Base-by-base conservation (phyloP, 78 protist species). In the Emiliania huxleyi region DNA sequence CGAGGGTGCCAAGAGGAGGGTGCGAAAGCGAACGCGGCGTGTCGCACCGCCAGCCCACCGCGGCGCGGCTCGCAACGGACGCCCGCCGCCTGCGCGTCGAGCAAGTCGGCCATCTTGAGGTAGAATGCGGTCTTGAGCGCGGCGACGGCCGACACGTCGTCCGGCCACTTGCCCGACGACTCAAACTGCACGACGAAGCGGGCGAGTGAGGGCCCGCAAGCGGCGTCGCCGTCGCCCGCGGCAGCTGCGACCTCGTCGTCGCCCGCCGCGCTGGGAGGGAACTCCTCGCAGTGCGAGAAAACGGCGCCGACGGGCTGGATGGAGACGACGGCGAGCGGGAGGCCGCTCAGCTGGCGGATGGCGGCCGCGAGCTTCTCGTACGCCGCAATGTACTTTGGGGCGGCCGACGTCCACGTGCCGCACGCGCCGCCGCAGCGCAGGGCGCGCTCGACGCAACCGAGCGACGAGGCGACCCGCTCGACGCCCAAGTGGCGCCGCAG, bases 121-220 rank as follows among this genome's bases (percentile, higher is more conserved):
- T 77, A 40, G 85, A 77, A 77, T 2, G 85, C 85, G n/a, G 85
- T 77, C 48, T 40, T 37, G 35, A 77, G 85, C 35, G 85, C 46
- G 33, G 44, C 85, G 85, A 77, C 26, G 48, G 85, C 85, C 33
- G 0, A 8, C 18, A 40, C 33, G 85, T 77, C 85, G 85, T 77
- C 85, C 25, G 85, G 85, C 85, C 85, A 77, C 85, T 40, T 35
- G 81, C 81, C 81, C 19, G 81, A 26, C 4, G 85, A 77, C 46
- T 77, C 85, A 48, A 77, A 77, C 46, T 77, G 85, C 35, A 77
- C 46, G 2, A 40, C 46, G 46, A 77, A 77, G 25, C 46, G 23
- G 12, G 85, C n/a, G 15, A 26, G 46, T 15, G 42, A 11, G 45
- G 42, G 42, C 29, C 21, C 42, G n/a, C 81, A 2, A 35, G 81